Evolutionary conservation across 371 early-diverging fungal species (phyloP), one percentile per base, ranked within the genome.

Genomic region (Basidiobolus meristosporus): DNA sequence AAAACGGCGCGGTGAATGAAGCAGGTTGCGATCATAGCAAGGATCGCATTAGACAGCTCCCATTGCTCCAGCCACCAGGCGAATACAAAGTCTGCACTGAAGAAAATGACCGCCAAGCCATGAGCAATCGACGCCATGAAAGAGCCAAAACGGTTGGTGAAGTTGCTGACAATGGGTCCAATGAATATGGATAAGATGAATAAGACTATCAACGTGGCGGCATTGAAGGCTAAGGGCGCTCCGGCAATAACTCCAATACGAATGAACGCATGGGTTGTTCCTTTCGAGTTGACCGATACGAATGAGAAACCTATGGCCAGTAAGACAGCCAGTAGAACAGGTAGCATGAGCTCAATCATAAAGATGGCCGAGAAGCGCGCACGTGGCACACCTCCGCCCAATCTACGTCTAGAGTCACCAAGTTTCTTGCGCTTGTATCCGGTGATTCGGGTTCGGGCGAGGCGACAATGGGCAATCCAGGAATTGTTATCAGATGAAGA

Each of bases 381-480:
- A 11, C 74, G 65, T 22, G 82, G 79, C 17, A 75, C 55, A 36
- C 77, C 74, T 4, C 61, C 70, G 2, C 60, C 61, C 2, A 57
- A 49, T 28, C 59, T 59, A 12, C 63, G 65, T 3, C 69, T 64
- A 7, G 60, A 59, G 44, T 71, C 68, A 18, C 67, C 71, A 11
- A 79, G 60, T 28, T 56, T 58, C 56, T 65, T 73, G 48, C 82
- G 73, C 52, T 83, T 82, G 62, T 76, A 73, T 7, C 83, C 83
- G 0, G 83, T 85, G 44, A 80, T 73, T 12, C 77, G 68, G 16
- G 79, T 78, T 7, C 82, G 68, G 12, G 70, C 54, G 11, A 64
- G 49, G 9, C 81, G 74, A 44, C 76, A 76, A 52, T 85, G 72
- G 32, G 70, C 62, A 39, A 83, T 73, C 84, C 86, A 85, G 32